Conservation (phyloP, 768 basidiomycete genomes). For the Nidularia pulvinata region DNA sequence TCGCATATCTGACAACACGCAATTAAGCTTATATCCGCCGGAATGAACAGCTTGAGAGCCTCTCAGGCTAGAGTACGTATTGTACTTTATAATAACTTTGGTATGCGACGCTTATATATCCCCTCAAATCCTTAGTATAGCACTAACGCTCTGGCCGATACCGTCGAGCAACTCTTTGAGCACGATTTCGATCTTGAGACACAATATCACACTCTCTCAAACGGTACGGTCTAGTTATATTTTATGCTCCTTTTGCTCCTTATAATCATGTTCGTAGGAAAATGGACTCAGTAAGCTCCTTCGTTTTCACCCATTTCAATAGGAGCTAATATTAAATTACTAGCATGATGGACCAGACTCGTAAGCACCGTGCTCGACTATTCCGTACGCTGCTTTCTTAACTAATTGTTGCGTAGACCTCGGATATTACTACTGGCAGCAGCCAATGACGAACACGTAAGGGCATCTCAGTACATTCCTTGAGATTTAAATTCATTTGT, state of each 20-base stretch:
- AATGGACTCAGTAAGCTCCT: background rate
- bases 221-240: too few species aligned
- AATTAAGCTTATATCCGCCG: slow-evolving; percentile 48
- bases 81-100: too few species aligned
- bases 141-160: too few species aligned
- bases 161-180: slow-evolving; percentile 56
- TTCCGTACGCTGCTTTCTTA: background rate
- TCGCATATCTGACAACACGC: background rate
- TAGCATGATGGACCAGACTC: slow-evolving; percentile 77
- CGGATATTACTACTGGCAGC: slow-evolving; percentile 72
- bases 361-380: slow-evolving; percentile 16
- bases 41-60: slow-evolving; percentile 58
- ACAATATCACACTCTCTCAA: slow-evolving; percentile 62
- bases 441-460: slow-evolving; percentile 63
- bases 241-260: too few species aligned
- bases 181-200: slow-evolving; percentile 60
- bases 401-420: slow-evolving; percentile 28
- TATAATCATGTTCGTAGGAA: slow-evolving; percentile 53
- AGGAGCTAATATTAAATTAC: background rate
- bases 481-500: too few species aligned
- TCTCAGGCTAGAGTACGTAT: slow-evolving; percentile 52
- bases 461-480: slow-evolving; percentile 8
- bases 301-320: background rate
- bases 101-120: too few species aligned
- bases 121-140: too few species aligned